These are phyloP conservation scores for Heritiera fomes DNA, from an alignment of 345 rosid genomes.

Conservation along the genomic window DNA sequence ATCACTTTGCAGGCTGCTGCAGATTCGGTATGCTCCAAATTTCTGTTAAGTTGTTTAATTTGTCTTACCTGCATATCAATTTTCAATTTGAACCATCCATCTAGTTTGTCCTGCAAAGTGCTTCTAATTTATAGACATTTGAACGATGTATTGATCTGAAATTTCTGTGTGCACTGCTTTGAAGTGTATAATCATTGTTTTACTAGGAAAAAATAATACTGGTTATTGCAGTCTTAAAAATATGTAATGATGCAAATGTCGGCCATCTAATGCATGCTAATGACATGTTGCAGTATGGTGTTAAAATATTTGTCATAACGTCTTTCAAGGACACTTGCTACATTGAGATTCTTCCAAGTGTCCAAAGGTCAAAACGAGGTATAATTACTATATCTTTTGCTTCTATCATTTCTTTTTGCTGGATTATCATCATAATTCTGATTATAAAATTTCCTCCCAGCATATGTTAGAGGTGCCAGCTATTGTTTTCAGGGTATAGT, in stretches of 20 bases:
- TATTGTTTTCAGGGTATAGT: not conserved
- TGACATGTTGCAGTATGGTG: slow-evolving; percentile 52
- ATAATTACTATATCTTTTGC: not conserved
- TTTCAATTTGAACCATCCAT: not conserved
- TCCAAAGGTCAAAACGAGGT: slow-evolving; percentile 56
- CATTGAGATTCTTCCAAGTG: slow-evolving; percentile 57
- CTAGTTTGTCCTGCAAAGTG: not conserved
- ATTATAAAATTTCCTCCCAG: not conserved
- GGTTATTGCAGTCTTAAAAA: not conserved
- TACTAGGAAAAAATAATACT: not conserved
- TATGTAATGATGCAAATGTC: not conserved
- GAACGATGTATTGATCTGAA: not conserved
- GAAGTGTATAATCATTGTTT: not conserved
- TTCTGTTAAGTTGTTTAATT: not conserved
- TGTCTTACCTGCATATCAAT: not conserved
- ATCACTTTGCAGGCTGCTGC: slow-evolving; percentile 76
- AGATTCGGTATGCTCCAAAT: slow-evolving; percentile 41
- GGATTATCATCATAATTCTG: not conserved
- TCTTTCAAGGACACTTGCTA: slow-evolving; percentile 70
- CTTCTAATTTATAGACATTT: not conserved
- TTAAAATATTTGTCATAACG: slow-evolving; percentile 58
- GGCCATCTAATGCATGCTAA: slow-evolving; percentile 24
- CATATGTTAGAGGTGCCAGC: not conserved
- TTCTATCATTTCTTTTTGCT: not conserved
- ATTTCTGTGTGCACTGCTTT: not conserved